Percentiles rank a stretch among this genome's conserved stretches.
Conservation (phyloP, 2,329 filamentous ascomycete species). For the Rutstroemia sp. region DNA sequence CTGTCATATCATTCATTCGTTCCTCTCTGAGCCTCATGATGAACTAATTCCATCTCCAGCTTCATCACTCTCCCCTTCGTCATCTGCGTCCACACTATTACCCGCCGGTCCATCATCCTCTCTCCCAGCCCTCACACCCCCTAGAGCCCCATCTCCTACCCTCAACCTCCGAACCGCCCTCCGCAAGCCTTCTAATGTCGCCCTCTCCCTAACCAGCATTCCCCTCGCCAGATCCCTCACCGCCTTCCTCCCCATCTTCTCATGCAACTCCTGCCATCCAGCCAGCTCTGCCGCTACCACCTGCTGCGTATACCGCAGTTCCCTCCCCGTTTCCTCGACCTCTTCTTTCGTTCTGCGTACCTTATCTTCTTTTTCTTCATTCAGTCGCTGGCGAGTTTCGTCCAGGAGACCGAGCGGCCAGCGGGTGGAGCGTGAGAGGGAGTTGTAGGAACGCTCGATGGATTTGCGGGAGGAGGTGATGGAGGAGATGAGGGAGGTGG, state of each 20-base stretch:
- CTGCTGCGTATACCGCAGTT: constrained; percentile 87
- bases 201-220: constrained; percentile 74
- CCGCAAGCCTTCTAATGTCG: constrained; percentile 71
- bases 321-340: constrained; percentile 65
- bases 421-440: constrained; percentile 64
- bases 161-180: constrained; percentile 57
- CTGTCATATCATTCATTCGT: neutral
- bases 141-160: neutral
- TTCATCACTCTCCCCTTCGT: neutral
- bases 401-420: constrained; percentile 81
- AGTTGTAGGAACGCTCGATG: constrained; percentile 70
- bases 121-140: neutral
- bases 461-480: constrained; percentile 69
- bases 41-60: neutral
- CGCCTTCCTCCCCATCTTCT: constrained; percentile 65
- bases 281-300: constrained; percentile 87
- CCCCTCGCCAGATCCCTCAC: constrained; percentile 68
- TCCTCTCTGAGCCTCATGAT: neutral
- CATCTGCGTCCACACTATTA: neutral
- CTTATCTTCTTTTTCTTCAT: constrained; percentile 78
- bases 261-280: constrained; percentile 87
- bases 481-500: constrained; percentile 66
- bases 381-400: constrained; percentile 74
- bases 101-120: neutral
- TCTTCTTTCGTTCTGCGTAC: constrained; percentile 64